Conservation (phyloP, 768 basidiomycete genomes). For the Calocybe cyanea region DNA sequence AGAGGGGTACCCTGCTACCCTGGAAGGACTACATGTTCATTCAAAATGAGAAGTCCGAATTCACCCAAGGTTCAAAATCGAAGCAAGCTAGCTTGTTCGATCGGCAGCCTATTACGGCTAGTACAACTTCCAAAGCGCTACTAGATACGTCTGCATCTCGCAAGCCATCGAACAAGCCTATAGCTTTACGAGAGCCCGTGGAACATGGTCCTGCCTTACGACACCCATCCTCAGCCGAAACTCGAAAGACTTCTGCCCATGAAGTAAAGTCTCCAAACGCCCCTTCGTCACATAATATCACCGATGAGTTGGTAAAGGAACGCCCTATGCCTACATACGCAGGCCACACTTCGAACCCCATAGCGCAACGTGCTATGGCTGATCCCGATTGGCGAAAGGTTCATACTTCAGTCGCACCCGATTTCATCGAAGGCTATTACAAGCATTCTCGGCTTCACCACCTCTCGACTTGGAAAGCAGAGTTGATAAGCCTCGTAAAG, state of each 20-base stretch:
- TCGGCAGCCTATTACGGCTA: too few relatives aligned
- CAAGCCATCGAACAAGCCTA: too few relatives aligned
- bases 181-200: too few relatives aligned
- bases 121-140: too few relatives aligned
- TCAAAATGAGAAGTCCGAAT: constrained; percentile 44
- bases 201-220: too few relatives aligned
- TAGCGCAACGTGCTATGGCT: constrained; percentile 77
- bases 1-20: constrained; percentile 62
- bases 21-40: constrained; percentile 75
- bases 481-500: constrained; percentile 1
- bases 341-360: constrained; percentile 59
- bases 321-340: constrained; percentile 58
- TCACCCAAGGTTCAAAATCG: constrained; percentile 42
- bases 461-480: constrained; percentile 80
- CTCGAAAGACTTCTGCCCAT: too few relatives aligned
- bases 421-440: constrained; percentile 83
- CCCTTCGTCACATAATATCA: neutral
- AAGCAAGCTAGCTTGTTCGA: constrained; percentile 32
- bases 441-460: constrained; percentile 91
- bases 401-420: constrained; percentile 82
- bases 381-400: constrained; percentile 82
- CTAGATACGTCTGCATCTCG: too few relatives aligned
- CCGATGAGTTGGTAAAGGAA: too few relatives aligned
- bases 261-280: neutral
- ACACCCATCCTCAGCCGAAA: too few relatives aligned